Conservation (phyloP, 768 basidiomycete species). For the Trametes cinnabarina region DNA sequence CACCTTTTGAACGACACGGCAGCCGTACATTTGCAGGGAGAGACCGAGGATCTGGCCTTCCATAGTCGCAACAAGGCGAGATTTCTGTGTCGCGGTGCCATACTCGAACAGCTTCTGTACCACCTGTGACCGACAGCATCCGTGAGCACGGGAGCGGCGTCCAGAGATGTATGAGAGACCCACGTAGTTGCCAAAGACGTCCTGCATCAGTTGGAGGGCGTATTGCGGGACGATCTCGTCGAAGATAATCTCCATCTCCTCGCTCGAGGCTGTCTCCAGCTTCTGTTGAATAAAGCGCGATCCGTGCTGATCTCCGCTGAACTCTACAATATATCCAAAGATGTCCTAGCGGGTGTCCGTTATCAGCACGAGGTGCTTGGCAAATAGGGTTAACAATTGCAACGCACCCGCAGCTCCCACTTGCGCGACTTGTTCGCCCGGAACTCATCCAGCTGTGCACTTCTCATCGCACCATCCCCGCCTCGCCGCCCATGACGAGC, state of each 20-base stretch:
- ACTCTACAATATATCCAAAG: constrained; percentile 81
- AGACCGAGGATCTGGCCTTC: constrained; percentile 74
- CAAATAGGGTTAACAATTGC: constrained; percentile 9
- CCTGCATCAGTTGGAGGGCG: constrained; percentile 74
- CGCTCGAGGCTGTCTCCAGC: constrained; percentile 69
- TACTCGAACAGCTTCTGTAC: constrained; percentile 93
- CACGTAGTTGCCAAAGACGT: constrained; percentile 97
- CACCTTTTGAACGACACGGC: constrained; percentile 93
- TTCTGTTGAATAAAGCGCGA: constrained; percentile 96
- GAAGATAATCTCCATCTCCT: constrained; percentile 78
- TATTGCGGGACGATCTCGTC: constrained; percentile 83
- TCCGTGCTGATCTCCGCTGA: constrained; percentile 93
- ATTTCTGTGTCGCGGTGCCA: constrained; percentile 74
- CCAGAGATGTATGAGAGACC: constrained; percentile 26
- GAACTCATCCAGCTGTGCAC: constrained; percentile 81
- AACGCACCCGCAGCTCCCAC: constrained; percentile 76
- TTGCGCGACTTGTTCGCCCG: constrained; percentile 71
- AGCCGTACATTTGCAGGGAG: constrained; percentile 93
- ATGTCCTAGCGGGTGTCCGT: constrained; percentile 61
- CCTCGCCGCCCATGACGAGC: constrained; percentile 47
- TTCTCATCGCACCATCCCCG: constrained; percentile 51
- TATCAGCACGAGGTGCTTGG: background rate
- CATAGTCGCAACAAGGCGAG: constrained; percentile 65
- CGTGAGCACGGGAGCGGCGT: background rate
- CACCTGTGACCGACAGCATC: constrained; percentile 49